A percentile compares a stretch with the other conserved stretches of the same genome.
phyloP scores from a whole-genome alignment of 192 early-diverging fungal species.

The Backusella tarrabulga region DNA sequence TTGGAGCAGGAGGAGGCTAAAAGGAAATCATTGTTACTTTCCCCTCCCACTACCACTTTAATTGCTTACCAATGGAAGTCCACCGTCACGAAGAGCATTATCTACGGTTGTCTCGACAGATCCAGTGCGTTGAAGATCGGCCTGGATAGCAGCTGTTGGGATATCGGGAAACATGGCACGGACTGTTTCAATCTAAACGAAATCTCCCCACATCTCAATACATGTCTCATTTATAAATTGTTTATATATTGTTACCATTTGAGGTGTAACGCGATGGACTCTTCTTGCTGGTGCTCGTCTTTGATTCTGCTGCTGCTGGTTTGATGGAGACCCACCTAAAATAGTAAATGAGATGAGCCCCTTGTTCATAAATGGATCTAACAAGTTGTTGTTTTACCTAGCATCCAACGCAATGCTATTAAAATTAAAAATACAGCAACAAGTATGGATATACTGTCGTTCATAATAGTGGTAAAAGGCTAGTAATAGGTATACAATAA shows the following conservation, averaged over 20 bases:
- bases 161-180: conserved; percentile 84
- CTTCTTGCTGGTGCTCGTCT: conserved; percentile 13
- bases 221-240: not conserved
- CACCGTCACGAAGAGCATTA: conserved; percentile 69
- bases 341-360: not conserved
- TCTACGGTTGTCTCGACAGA: conserved; percentile 80
- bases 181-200: conserved; percentile 61
- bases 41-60: too few relatives aligned
- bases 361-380: not conserved
- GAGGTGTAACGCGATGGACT: conserved; percentile 31
- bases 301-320: conserved; percentile 5
- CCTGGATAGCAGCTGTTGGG: conserved; percentile 68
- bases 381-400: conserved; percentile 33
- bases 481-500: too few relatives aligned
- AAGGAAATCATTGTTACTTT: not conserved
- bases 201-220: not conserved
- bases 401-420: conserved; percentile 55
- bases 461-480: conserved; percentile 35
- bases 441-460: conserved; percentile 57
- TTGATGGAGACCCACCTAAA: conserved; percentile 13
- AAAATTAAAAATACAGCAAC: conserved; percentile 59
- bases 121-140: conserved; percentile 78
- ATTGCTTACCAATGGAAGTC: conserved; percentile 51
- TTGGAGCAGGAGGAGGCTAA: conserved; percentile 7
- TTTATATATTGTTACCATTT: conserved; percentile 30